Evolutionary conservation across 2,329 filamentous ascomycete genomes (phyloP), one percentile per base, ranked within the genome.

Genomic region (Monilinia laxa): DNA sequence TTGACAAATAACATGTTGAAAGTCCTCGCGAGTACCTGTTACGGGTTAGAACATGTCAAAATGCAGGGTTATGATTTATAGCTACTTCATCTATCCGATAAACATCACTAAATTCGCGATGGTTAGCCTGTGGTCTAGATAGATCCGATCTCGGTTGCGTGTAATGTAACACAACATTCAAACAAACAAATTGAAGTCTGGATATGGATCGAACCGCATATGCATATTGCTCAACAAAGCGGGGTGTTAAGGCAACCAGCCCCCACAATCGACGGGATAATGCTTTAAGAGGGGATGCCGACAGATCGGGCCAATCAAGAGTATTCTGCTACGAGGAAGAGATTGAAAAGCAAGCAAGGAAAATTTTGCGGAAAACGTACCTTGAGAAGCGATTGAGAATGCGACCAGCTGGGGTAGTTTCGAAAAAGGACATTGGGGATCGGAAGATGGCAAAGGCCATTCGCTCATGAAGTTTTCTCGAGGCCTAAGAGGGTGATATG

Each of bases 401-500:
- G 67, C 96, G 88, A n/a, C 95, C 95, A 70, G 93, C 90, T 7
- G 65, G 65, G 9, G 65, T 67, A 12, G 93, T 97, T 77, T 99
- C 96, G 73, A 99, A 99, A 80, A 99, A 99, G 73, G 88, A 95
- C 95, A 99, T 99, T 65, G 95, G 96, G 49, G 93, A 96, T 72
- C 95, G 87, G 84, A 99, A 99, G 73, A 98, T 97, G 23, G 95
- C 93, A 74, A 90, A 95, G 54, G 94, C 94, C 95, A 99, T 98
- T 71, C 92, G 86, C 80, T 98, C 95, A 77, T 99, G 95, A 66
- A 99, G 84, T 80, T 98, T 99, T 70, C 95, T 87, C 25, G 94
- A 97, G 62, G 95, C 95, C 87, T 92, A 70, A 49, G 35, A 57
- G 54, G 54, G 62, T 55, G 62, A 60, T 40, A 67, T 14, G 65